phyloP scores from a whole-genome alignment of 2,329 filamentous ascomycete genomes.

The Paecilomyces variotii region DNA sequence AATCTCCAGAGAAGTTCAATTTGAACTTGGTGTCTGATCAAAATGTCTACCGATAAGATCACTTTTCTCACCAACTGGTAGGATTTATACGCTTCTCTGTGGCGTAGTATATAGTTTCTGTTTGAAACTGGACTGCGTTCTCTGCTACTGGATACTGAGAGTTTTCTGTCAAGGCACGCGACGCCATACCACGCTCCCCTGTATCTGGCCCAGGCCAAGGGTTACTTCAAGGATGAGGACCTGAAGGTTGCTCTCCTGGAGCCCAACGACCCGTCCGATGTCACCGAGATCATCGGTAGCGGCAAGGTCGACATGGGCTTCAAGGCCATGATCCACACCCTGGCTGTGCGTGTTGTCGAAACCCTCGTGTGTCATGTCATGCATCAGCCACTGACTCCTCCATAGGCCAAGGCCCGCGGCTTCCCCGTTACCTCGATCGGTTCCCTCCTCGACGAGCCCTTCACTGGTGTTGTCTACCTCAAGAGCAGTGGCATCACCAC shows the following conservation, averaged over 20 bases:
- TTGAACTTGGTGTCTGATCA: constrained; percentile 35
- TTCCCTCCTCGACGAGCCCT: constrained; percentile 69
- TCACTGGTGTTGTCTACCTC: constrained; percentile 71
- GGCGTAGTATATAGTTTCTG: background rate
- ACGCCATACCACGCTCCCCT: constrained; percentile 73
- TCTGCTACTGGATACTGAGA: constrained; percentile 6
- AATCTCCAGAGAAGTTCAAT: constrained; percentile 3
- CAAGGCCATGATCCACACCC: constrained; percentile 78
- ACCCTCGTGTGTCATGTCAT: background rate
- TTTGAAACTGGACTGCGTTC: background rate
- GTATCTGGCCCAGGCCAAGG: constrained; percentile 68
- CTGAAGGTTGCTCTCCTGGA: constrained; percentile 71
- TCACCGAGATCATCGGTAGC: constrained; percentile 71
- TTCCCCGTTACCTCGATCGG: constrained; percentile 67
- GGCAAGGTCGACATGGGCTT: constrained; percentile 71
- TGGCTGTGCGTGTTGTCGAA: constrained; percentile 48
- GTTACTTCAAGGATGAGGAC: constrained; percentile 65
- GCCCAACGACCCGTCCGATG: constrained; percentile 72
- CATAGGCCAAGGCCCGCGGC: constrained; percentile 62
- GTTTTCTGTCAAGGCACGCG: constrained; percentile 54
- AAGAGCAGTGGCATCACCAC: constrained; percentile 65
- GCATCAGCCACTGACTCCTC: constrained; percentile 3
- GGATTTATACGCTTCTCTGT: constrained; percentile 14
- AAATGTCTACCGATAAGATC: constrained; percentile 76
- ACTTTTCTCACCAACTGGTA: constrained; percentile 81